Percentiles rank a stretch among this genome's conserved stretches.
These are phyloP conservation scores for Iberis amara DNA, from an alignment of 441 rosid species.

Conservation along the genomic window DNA sequence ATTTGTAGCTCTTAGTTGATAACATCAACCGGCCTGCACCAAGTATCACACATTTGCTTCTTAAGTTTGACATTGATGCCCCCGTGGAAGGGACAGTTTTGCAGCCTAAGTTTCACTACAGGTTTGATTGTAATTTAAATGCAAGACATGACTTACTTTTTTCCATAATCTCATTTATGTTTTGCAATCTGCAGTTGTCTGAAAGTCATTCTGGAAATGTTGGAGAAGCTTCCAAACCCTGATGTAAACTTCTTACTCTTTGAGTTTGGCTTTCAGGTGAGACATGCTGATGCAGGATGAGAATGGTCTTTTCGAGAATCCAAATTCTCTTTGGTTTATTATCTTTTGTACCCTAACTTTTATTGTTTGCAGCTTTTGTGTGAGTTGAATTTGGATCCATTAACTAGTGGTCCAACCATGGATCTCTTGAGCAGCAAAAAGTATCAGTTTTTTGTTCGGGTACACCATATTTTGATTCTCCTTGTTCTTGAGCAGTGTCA, in stretches of 20 bases:
- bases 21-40: constrained; percentile 87
- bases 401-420: constrained; percentile 80
- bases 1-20: constrained; percentile 76
- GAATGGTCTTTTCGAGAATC: constrained; percentile 5
- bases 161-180: constrained; percentile 18
- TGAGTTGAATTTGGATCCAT: constrained; percentile 79
- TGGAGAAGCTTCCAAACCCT: constrained; percentile 74
- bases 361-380: constrained; percentile 64
- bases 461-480: constrained; percentile 28
- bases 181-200: constrained; percentile 60
- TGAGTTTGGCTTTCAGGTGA: constrained; percentile 94
- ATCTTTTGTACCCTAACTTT: constrained; percentile 15
- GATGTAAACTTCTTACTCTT: constrained; percentile 75
- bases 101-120: constrained; percentile 95
- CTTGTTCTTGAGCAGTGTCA: constrained; percentile 9
- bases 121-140: constrained; percentile 38
- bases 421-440: constrained; percentile 79
- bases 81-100: constrained; percentile 75
- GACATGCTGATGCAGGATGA: constrained; percentile 26
- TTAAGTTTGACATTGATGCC: constrained; percentile 78
- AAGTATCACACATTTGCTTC: constrained; percentile 83
- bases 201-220: constrained; percentile 84
- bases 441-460: constrained; percentile 82
- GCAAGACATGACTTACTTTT: constrained; percentile 7
- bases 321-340: constrained; percentile 9